These are phyloP conservation scores for Colletotrichum sp. DNA, from an alignment of 2,329 filamentous ascomycete species.

Conservation along the genomic window DNA sequence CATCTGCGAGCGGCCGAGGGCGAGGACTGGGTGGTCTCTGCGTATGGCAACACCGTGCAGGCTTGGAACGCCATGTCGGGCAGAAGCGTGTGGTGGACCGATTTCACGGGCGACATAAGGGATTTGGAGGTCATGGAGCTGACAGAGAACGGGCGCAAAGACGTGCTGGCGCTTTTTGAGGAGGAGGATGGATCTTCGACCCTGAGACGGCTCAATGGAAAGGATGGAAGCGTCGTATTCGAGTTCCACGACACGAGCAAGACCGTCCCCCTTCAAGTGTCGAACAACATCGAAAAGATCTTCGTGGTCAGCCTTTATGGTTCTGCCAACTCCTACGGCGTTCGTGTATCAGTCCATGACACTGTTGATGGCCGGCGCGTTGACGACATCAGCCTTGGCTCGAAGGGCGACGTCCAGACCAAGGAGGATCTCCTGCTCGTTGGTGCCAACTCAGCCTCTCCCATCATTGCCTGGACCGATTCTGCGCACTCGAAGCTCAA, in stretches of 20 bases:
- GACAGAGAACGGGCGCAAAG: slow-evolving; percentile 67
- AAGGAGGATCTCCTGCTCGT: slow-evolving; percentile 74
- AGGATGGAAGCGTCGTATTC: slow-evolving; percentile 79
- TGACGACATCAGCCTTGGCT: slow-evolving; percentile 74
- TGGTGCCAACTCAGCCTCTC: slow-evolving; percentile 76
- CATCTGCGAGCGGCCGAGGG: slow-evolving; percentile 77
- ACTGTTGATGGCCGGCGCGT: slow-evolving; percentile 73
- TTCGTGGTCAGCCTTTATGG: slow-evolving; percentile 81
- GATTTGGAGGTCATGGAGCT: slow-evolving; percentile 82
- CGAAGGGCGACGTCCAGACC: slow-evolving; percentile 74
- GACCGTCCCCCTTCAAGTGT: slow-evolving; percentile 76
- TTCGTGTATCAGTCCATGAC: slow-evolving; percentile 79
- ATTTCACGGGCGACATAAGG: slow-evolving; percentile 62
- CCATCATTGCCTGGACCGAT: slow-evolving; percentile 79
- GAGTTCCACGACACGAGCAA: slow-evolving; percentile 72
- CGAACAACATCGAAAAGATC: slow-evolving; percentile 72
- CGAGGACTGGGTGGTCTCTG: slow-evolving; percentile 79
- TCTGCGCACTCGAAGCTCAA: slow-evolving; percentile 65
- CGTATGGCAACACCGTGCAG: slow-evolving; percentile 71
- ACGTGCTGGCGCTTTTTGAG: slow-evolving; percentile 72
- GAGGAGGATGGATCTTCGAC: slow-evolving; percentile 62
- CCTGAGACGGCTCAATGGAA: slow-evolving; percentile 75
- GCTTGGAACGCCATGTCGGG: slow-evolving; percentile 87
- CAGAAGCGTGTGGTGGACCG: slow-evolving; percentile 75
- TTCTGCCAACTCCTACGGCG: slow-evolving; percentile 71